These are phyloP conservation scores for Xylariaceae sp. DNA, from an alignment of 2,329 filamentous ascomycete genomes.

Conservation along the genomic window DNA sequence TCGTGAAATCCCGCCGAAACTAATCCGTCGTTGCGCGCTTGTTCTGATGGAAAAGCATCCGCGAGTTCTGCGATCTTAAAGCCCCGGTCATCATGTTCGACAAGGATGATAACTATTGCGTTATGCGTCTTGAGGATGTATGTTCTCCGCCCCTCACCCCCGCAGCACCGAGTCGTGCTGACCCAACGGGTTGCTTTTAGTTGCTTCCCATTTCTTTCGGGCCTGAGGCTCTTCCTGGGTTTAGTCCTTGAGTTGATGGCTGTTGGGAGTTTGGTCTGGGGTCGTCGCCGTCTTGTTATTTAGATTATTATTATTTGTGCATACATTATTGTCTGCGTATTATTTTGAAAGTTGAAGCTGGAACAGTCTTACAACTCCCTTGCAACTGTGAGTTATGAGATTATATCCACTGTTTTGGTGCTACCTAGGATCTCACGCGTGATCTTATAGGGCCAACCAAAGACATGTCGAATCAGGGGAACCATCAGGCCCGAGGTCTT, in stretches of 20 bases:
- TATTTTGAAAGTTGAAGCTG: background rate
- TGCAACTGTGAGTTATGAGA: too few species aligned
- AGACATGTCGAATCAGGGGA: too few species aligned
- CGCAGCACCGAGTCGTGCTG: background rate
- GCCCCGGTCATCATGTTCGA: slow-evolving; percentile 92
- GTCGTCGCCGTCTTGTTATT: background rate
- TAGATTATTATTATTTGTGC: background rate
- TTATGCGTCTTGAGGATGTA: slow-evolving; percentile 65
- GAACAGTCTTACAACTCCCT: too few species aligned
- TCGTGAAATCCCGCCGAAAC: background rate
- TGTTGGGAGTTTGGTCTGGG: background rate
- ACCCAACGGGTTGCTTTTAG: slow-evolving; percentile 37
- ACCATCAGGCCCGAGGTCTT: too few species aligned
- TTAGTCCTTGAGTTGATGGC: slow-evolving; percentile 12
- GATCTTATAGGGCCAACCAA: too few species aligned
- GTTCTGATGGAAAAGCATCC: slow-evolving; percentile 54
- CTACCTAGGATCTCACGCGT: too few species aligned
- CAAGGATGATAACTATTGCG: slow-evolving; percentile 67
- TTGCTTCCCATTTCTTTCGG: slow-evolving; percentile 66
- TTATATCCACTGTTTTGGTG: too few species aligned
- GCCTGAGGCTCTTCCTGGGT: slow-evolving; percentile 52
- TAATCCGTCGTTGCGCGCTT: background rate
- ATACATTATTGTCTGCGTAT: too few species aligned
- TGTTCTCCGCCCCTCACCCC: slow-evolving; percentile 21
- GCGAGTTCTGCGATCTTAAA: slow-evolving; percentile 66